These are phyloP conservation scores for Clathrospora elynae DNA, from an alignment of 2,329 filamentous ascomycete species.

Conservation along the genomic window DNA sequence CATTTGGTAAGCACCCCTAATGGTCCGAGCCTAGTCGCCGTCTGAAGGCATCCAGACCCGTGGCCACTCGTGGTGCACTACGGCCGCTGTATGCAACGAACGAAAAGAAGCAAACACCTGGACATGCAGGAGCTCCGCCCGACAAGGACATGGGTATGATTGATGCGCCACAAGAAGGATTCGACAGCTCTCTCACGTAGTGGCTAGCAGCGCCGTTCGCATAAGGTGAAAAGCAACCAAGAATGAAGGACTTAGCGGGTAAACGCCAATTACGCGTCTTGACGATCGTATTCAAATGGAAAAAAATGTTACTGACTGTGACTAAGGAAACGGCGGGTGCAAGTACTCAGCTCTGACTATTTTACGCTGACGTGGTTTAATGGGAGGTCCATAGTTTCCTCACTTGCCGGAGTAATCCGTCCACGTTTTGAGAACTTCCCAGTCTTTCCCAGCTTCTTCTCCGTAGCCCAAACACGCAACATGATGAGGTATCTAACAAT, in stretches of 20 bases:
- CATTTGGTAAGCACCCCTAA: background rate
- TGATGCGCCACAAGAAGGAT: slow-evolving; percentile 14
- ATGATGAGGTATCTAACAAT: slow-evolving; percentile 50
- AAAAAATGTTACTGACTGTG: background rate
- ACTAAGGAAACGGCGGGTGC: background rate
- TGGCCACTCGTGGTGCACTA: slow-evolving; percentile 1
- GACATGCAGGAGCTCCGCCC: slow-evolving; percentile 7
- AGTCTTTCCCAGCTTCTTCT: slow-evolving; percentile 50
- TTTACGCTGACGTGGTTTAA: slow-evolving; percentile 27
- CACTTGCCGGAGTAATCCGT: slow-evolving; percentile 9
- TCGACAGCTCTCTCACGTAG: too few species aligned
- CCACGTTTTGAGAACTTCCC: slow-evolving; percentile 44
- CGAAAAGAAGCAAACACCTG: slow-evolving; percentile 20
- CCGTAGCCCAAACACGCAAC: slow-evolving; percentile 51
- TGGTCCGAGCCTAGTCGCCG: slow-evolving; percentile 2
- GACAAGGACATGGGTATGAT: slow-evolving; percentile 11
- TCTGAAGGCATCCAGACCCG: slow-evolving; percentile 5
- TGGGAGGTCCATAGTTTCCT: slow-evolving; percentile 26
- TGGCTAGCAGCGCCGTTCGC: too few species aligned
- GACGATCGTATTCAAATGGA: too few species aligned
- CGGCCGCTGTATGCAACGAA: slow-evolving; percentile 8
- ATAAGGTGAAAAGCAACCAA: too few species aligned
- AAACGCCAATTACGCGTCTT: too few species aligned
- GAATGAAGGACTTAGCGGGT: too few species aligned
- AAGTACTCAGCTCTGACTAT: slow-evolving; percentile 11